Base-by-base conservation (phyloP, 176 grass and related monocot species). In the Triticum aestivum region DNA sequence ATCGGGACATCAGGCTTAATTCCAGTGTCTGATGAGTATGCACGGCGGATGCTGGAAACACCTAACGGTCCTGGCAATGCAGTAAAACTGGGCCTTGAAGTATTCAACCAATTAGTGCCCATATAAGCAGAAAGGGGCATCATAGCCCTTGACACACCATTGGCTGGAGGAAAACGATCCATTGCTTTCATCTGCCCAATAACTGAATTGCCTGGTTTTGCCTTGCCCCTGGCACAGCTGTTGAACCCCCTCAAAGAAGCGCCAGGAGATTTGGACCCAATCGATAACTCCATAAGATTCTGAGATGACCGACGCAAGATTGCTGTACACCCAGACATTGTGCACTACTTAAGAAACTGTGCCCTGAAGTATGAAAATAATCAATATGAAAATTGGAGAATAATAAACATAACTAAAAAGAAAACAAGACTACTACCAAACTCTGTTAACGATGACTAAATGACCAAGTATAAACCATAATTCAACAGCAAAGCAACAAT, bases 21-120 rank as follows among this genome's bases (percentile, higher is more conserved):
- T 78, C 83, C 75, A 84, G 80, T 75, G 35, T 88, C 79, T 67
- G 93, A 92, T 39, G 93, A 95, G 78, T 86, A 95, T 65, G 83
- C 76, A 37, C 88, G 76, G 63, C 62, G 14, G 29, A 76, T 32
- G 77, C 33, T 73, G 65, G 47, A 89, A 81, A 54, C 66, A 65
- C 35, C 79, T 32, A 81, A 81, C n/a, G 44, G 83, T 69, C 61
- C 68, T 69, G 87, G 56, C 59, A 86, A 85, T 69, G 61, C 35
- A 62, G 34, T 83, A 69, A 67, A 66, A 62, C 27, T 75, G 61
- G 75, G 41, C 29, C 84, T 91, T 80, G 80, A 75, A 38, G 81
- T 61, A 84, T 67, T 58, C 67, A 87, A 59, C 75, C 68, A 61
- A 11, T 84, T 91, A 33, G 74, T 75, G 26, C 35, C 89, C 75